Conservation (phyloP, 2,329 filamentous ascomycete genomes). For the Cladosporium cucumerinum region DNA sequence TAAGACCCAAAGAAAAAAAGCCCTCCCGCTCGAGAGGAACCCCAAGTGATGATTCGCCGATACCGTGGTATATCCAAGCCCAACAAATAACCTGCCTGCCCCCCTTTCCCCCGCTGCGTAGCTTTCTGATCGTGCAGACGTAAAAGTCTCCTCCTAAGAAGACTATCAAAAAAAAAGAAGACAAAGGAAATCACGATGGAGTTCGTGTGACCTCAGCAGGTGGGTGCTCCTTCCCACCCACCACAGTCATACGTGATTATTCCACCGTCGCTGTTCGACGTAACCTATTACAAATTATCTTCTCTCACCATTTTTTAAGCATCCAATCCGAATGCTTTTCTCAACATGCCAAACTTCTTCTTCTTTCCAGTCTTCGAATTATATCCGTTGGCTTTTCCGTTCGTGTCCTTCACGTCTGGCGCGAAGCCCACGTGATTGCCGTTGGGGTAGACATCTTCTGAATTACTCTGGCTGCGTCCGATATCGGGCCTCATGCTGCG, state of each 20-base stretch:
- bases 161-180: not conserved
- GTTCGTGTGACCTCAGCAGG: no score
- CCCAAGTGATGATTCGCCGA: no score
- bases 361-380: slow-evolving; percentile 44
- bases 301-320: slow-evolving; percentile 37
- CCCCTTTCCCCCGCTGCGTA: not conserved
- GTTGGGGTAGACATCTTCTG: slow-evolving; percentile 16
- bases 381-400: slow-evolving; percentile 29
- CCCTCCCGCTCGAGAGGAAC: no score
- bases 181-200: not conserved
- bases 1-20: not conserved
- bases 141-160: not conserved
- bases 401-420: slow-evolving; percentile 12
- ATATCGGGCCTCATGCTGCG: slow-evolving; percentile 26
- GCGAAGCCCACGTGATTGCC: slow-evolving; percentile 14
- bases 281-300: slow-evolving; percentile 9
- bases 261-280: not conserved
- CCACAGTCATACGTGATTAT: not conserved
- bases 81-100: not conserved
- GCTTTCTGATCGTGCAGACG: not conserved
- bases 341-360: slow-evolving; percentile 67
- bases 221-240: no score
- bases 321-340: slow-evolving; percentile 62
- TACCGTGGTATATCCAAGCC: not conserved
- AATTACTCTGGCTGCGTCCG: slow-evolving; percentile 19